Base-by-base conservation (phyloP, 192 early-diverging fungal genomes). In the Umbelopsis isabellina region DNA sequence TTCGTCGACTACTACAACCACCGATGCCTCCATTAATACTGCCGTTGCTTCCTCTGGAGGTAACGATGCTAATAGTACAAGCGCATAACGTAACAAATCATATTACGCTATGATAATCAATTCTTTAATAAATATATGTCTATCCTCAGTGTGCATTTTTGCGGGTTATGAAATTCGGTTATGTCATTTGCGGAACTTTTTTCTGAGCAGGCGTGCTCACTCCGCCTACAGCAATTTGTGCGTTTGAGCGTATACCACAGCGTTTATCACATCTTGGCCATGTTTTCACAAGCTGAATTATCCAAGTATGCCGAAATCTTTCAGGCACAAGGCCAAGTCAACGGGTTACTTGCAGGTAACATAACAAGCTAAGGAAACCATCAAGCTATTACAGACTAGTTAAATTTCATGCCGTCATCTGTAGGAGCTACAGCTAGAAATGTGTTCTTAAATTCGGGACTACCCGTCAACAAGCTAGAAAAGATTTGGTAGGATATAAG, bases 261-360 rank as follows among this genome's bases (percentile, higher is more conserved):
- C 51, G 13, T 52, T 52, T 52, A 21, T 20, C 80, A 66, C 18
- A 18, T 30, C 33, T 27, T 16, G 30, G 30, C 27, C 27, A 61
- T 61, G 55, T 61, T 83, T 66, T 73, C 81, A 35, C 80, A 66
- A 23, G 83, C 78, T 69, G 85, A 87, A 51, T 65, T 76, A 23
- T 72, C 75, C 46, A 84, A 85, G 61, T 87, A 85, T 69, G 79
- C 80, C 18, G 84, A 83, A 68, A 87, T 87, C 35, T 87, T 87
- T 64, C 51, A 79, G 33, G 82, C 79, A 30, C 77, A 79, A 49
- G 78, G 80, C 35, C 84, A 83, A 48, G 69, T 80, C 13, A 82
- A 82, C 51, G 86, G 86, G 49, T 84, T 78, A 68, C 75, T 87
- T 75, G 65, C 79, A 48, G 86, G 86, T 87, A 75, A 41, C 10